Base-by-base conservation (phyloP, 192 early-diverging fungal species). In the Haplosporangium gracile region DNA sequence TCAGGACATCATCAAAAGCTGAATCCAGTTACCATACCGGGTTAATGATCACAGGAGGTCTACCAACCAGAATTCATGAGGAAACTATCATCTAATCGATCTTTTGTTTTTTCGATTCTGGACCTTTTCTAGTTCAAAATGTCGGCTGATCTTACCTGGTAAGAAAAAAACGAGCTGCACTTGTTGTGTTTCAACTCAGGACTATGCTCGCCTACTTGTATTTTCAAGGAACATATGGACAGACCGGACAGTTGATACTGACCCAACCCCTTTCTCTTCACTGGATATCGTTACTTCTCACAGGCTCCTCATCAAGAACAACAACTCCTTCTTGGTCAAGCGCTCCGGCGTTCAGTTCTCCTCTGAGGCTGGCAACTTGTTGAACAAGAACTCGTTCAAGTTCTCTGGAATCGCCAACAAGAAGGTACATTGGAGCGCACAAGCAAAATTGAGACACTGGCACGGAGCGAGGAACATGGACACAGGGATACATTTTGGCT, bases 271-370 rank as follows among this genome's bases (percentile, higher is more conserved):
- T 39, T 24, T 36, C 26, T 42, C 5, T 39, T 60, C 24, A 40
- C 3, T 43, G 2, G 22, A 2, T 70, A 34, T 60, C 38, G 20
- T 51, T 29, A 39, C 8, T 70, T 34, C 26, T 7, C 65, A 18
- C 36, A 85, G 93, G 89, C 90, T 92, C 85, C 91, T 94, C 84
- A 91, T 95, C 91, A 95, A 93, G 90, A 93, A 95, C 83, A 91
- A 90, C 86, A 93, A 91, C 89, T 93, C 94, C 77, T 97, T 93
- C 91, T 89, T 97, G 77, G 94, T 97, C 81, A 97, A 97, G 93
- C 92, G 95, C 74, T 90, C 91, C 88, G 95, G 95, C 73, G 89
- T 90, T 75, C 90, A 94, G 87, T 92, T 97, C 89, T 93, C 91
- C 77, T 82, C 93, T 39, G 96, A 97, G 89, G 88, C 91, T 73